phyloP scores from a whole-genome alignment of 306 rosid genomes.

The Lathyrus tuberosus region DNA sequence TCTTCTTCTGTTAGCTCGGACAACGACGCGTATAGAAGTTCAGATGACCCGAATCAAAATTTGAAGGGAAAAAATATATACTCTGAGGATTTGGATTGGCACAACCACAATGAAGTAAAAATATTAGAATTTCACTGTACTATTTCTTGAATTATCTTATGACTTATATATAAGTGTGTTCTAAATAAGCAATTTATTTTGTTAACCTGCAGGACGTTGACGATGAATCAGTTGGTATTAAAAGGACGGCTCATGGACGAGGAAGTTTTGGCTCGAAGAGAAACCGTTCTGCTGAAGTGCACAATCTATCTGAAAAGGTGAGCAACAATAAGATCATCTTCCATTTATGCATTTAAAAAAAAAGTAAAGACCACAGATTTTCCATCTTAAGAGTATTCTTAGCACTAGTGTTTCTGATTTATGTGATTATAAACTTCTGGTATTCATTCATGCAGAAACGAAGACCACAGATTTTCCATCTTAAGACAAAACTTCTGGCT shows the following conservation, averaged over 20 bases:
- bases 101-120: constrained; percentile 76
- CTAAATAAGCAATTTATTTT: constrained; percentile 7
- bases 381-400: too few relatives aligned
- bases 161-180: constrained; percentile 14
- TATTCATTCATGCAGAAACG: too few relatives aligned
- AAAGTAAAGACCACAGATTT: too few relatives aligned
- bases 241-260: constrained; percentile 49
- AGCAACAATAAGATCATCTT: constrained; percentile 43
- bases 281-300: constrained; percentile 88
- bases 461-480: too few relatives aligned
- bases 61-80: constrained; percentile 72
- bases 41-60: constrained; percentile 44
- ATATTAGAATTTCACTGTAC: constrained; percentile 29
- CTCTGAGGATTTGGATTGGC: too few relatives aligned
- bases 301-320: constrained; percentile 93
- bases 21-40: constrained; percentile 59
- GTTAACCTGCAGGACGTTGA: constrained; percentile 62
- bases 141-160: constrained; percentile 29
- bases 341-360: too few relatives aligned
- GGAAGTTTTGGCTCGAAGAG: constrained; percentile 59
- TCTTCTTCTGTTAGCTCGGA: constrained; percentile 90
- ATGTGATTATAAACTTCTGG: too few relatives aligned
- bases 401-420: too few relatives aligned
- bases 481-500: too few relatives aligned
- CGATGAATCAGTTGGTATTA: constrained; percentile 65